Percentiles rank a stretch among this genome's conserved stretches.
Conservation (phyloP, 2,329 filamentous ascomycete genomes). For the Fusarium musae region DNA sequence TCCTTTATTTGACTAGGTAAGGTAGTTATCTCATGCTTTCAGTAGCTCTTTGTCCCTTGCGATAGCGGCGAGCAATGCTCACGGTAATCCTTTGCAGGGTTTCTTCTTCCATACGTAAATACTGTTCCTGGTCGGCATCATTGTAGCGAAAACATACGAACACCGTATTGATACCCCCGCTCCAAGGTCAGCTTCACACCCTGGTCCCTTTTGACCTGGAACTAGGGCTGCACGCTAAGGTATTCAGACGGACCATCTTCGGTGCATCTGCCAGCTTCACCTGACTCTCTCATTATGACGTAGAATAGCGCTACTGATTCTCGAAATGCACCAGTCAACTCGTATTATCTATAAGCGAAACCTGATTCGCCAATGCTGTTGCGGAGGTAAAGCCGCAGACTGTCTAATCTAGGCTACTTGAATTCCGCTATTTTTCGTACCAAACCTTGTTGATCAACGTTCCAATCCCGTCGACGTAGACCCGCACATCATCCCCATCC, state of each 20-base stretch:
- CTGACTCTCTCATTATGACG: not conserved
- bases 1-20: no score
- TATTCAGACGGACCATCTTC: not conserved
- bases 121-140: no score
- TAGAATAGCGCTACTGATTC: not conserved
- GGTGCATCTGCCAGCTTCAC: not conserved
- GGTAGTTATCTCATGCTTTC: no score
- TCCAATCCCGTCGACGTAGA: not conserved
- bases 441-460: not conserved
- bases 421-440: not conserved
- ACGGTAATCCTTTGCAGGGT: accelerated
- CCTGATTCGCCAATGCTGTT: not conserved
- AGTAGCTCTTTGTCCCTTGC: not conserved
- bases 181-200: not conserved
- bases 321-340: not conserved
- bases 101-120: accelerated
- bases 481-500: not conserved
- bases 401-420: accelerated
- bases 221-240: not conserved
- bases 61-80: no score
- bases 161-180: not conserved
- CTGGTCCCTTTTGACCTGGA: not conserved
- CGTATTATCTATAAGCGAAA: not conserved
- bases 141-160: not conserved
- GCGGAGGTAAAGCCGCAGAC: not conserved